phyloP scores from a whole-genome alignment of 106 monocot species.

The Dioscorea dumetorum region DNA sequence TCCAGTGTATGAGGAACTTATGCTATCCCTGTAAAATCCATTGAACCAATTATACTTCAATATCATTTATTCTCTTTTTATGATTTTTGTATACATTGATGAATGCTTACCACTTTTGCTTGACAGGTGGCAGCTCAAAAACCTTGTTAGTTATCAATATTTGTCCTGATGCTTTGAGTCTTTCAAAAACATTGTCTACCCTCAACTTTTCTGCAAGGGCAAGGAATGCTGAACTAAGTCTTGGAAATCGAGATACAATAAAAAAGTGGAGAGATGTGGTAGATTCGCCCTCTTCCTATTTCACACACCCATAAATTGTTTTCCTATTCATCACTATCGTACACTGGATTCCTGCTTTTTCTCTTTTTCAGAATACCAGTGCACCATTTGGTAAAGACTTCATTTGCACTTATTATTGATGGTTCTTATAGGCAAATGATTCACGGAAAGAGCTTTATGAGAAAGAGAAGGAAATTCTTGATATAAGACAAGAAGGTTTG shows the following conservation, averaged over 20 bases:
- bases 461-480: constrained; percentile 78
- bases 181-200: constrained; percentile 55
- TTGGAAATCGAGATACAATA: constrained; percentile 92
- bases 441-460: constrained; percentile 79
- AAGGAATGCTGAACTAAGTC: constrained; percentile 78
- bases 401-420: constrained; percentile 4
- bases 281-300: constrained; percentile 2
- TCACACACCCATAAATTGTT: not conserved
- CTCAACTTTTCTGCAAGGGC: constrained; percentile 86
- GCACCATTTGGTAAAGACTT: too few relatives aligned
- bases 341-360: not conserved
- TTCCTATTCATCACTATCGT: not conserved
- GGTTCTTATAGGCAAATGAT: constrained; percentile 70
- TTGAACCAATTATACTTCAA: too few relatives aligned
- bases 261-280: constrained; percentile 98
- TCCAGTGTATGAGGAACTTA: too few relatives aligned
- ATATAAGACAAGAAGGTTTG: constrained; percentile 55
- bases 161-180: constrained; percentile 65
- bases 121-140: constrained; percentile 76
- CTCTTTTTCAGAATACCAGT: not conserved
- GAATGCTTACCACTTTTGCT: not conserved
- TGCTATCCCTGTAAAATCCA: too few relatives aligned
- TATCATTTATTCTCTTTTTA: too few relatives aligned
- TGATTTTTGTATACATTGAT: too few relatives aligned
- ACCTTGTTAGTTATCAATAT: constrained; percentile 78